Base-by-base conservation (phyloP, 116 monocot species). In the Trichopus zeylanicus region DNA sequence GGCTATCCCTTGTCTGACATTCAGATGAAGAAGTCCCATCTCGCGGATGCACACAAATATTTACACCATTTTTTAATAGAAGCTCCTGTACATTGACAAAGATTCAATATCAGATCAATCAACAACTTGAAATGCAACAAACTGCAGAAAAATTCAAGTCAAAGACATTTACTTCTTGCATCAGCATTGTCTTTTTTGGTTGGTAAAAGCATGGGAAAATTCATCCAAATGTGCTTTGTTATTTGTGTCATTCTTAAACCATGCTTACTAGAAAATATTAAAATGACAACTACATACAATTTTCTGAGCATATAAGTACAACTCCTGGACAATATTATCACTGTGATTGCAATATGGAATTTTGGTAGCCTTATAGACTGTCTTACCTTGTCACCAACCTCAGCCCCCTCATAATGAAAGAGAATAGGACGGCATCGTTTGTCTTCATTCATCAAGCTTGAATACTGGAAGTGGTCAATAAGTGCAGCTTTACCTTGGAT, bases 401-500 rank as follows among this genome's bases (percentile, higher is more conserved):
- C 91, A 20, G 70, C 57, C 21, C 78, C 91, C 42, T 87, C 79
- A 24, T 78, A 75, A 67, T 83, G 60, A 61, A 97, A 91, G 28
- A 97, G 74, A 80, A 78, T 87, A n/a, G n/a, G n/a, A n/a, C n/a
- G n/a, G n/a, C n/a, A n/a, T n/a, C n/a, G n/a, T n/a, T n/a, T n/a
- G n/a, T n/a, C n/a, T n/a, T n/a, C n/a, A n/a, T n/a, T n/a, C n/a
- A n/a, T n/a, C n/a, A n/a, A n/a, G n/a, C n/a, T 97, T 29, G 97
- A 97, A 66, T 97, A 91, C 63, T 97, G 87, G 72, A 97, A 97
- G 39, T 97, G 97, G 6, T 63, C 57, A 28, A 97, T 63, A 38
- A 97, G 97, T 13, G 97, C 91, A 0, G 63, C 42, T 59, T 75
- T 79, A 1, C 97, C 97, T 48, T 97, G 97, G 61, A 97, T 97